Percentiles rank a stretch among this genome's conserved stretches.
phyloP scores from a whole-genome alignment of 2,329 filamentous ascomycete genomes.

The Daldinia eschscholtzii region DNA sequence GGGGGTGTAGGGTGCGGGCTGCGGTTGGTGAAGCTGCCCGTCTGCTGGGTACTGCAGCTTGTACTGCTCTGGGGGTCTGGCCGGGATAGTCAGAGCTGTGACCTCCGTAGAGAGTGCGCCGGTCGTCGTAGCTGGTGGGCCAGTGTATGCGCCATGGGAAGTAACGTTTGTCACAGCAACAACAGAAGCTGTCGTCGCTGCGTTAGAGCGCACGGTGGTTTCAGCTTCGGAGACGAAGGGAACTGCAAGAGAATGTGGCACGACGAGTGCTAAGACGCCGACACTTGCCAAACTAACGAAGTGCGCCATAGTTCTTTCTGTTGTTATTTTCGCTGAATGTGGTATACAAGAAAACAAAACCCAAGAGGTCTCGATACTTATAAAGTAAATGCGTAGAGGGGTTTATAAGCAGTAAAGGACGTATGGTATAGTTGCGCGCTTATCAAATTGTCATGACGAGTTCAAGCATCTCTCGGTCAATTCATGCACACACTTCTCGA shows the following conservation, averaged over 20 bases:
- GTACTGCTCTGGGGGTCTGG: conserved; percentile 68
- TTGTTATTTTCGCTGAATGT: neutral
- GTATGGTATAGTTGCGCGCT: neutral
- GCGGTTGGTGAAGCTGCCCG: conserved; percentile 73
- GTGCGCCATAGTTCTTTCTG: conserved; percentile 34
- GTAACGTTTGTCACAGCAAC: conserved; percentile 67
- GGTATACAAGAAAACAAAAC: neutral
- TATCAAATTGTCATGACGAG: neutral
- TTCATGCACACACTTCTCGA: neutral
- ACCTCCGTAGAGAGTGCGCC: conserved; percentile 74
- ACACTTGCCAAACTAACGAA: conserved; percentile 23
- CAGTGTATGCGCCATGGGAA: conserved; percentile 76
- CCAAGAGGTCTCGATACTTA: neutral
- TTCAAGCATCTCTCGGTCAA: conserved; percentile 9
- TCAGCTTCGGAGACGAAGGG: conserved; percentile 54
- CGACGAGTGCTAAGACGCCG: conserved; percentile 40
- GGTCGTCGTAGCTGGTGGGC: conserved; percentile 73
- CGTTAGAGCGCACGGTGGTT: conserved; percentile 54
- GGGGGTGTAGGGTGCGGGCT: conserved; percentile 80
- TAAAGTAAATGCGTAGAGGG: neutral
- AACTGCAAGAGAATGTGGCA: conserved; percentile 47
- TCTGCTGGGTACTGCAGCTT: conserved; percentile 79
- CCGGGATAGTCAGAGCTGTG: conserved; percentile 68
- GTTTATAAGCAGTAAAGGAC: conserved; percentile 10
- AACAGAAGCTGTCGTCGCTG: conserved; percentile 45